Evolutionary conservation across 495 filamentous ascomycete genomes (phyloP).

Genomic region (Lentithecium fluviatile): DNA sequence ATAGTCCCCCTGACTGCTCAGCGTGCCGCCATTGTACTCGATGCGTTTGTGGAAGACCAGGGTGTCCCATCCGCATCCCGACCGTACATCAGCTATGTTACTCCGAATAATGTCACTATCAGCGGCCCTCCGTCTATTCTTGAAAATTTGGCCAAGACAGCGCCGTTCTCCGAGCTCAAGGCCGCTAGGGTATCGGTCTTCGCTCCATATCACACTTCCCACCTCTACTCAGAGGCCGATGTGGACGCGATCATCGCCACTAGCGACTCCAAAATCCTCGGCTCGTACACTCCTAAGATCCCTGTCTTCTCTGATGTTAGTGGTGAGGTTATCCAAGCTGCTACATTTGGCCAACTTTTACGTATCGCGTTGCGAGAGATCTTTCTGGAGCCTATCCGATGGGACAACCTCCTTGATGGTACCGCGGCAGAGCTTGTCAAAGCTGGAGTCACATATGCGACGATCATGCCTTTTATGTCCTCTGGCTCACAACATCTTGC

Average conservation of each 20-base stretch:
- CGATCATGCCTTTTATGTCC: slow-evolving; percentile 19
- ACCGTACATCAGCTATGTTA: slow-evolving; percentile 25
- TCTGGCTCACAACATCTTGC: slow-evolving; percentile 14
- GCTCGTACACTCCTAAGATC: slow-evolving; percentile 20
- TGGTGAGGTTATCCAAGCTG: slow-evolving; percentile 9
- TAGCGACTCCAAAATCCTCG: slow-evolving; percentile 11
- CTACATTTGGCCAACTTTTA: slow-evolving; percentile 17
- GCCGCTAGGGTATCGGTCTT: slow-evolving; percentile 11
- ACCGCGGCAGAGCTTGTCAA: slow-evolving; percentile 6
- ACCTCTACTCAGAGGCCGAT: slow-evolving; percentile 23
- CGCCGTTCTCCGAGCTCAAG: slow-evolving; percentile 16
- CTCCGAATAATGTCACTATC: slow-evolving; percentile 19
- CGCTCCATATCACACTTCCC: slow-evolving; percentile 26
- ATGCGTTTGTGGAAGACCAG: slow-evolving; percentile 22
- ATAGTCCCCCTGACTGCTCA: slow-evolving; percentile 19
- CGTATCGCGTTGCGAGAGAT: slow-evolving; percentile 13
- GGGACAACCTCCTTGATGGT: slow-evolving; percentile 25
- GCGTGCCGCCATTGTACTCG: slow-evolving; percentile 14
- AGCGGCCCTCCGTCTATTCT: slow-evolving; percentile 25
- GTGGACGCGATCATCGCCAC: slow-evolving; percentile 19
- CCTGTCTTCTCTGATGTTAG: slow-evolving; percentile 24
- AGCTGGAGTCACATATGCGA: not conserved
- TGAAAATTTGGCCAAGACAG: slow-evolving; percentile 7
- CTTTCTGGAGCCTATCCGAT: slow-evolving; percentile 23
- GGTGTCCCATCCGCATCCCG: slow-evolving; percentile 22